Percentiles rank a stretch among this genome's conserved stretches.
Conservation (phyloP, 495 filamentous ascomycete species). For the Podospora fimiseda region DNA sequence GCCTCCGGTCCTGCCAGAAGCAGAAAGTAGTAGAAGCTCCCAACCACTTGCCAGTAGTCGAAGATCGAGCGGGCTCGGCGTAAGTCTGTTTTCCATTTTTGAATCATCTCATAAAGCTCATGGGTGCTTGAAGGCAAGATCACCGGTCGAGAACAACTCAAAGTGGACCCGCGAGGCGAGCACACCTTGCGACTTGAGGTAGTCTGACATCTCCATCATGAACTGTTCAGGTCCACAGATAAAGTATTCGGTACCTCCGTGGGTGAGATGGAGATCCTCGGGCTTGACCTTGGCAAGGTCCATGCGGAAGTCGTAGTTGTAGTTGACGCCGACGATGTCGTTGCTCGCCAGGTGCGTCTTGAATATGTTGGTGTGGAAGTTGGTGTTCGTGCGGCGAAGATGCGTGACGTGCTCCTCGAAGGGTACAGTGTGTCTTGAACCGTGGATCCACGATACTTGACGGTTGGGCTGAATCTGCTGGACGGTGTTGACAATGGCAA, state of each 20-base stretch:
- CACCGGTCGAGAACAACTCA: constrained; percentile 64
- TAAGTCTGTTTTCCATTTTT: not conserved
- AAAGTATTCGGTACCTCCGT: constrained; percentile 55
- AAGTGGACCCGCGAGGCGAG: constrained; percentile 49
- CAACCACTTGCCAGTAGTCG: not conserved
- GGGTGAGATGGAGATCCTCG: constrained; percentile 46
- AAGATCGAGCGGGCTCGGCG: not conserved
- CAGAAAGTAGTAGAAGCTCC: not conserved
- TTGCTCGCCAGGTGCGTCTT: constrained; percentile 29
- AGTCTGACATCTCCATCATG: constrained; percentile 52
- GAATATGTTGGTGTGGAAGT: constrained; percentile 37
- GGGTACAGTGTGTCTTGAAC: constrained; percentile 44
- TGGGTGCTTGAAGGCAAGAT: constrained; percentile 21
- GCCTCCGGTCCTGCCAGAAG: constrained; percentile 3
- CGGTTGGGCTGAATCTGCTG: constrained; percentile 36
- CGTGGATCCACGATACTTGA: constrained; percentile 58
- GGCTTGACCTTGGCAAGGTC: constrained; percentile 47
- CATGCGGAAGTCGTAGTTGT: constrained; percentile 49
- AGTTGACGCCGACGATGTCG: constrained; percentile 50
- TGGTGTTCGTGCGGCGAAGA: constrained; percentile 30
- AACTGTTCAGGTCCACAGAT: constrained; percentile 63
- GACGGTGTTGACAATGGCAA: constrained; percentile 59
- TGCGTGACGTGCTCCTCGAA: constrained; percentile 47
- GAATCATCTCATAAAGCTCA: not conserved
- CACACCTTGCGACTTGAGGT: constrained; percentile 49